Evolutionary conservation across 345 rosid genomes (phyloP), one percentile per base, ranked within the genome.

Genomic region (Angophora floribunda): DNA sequence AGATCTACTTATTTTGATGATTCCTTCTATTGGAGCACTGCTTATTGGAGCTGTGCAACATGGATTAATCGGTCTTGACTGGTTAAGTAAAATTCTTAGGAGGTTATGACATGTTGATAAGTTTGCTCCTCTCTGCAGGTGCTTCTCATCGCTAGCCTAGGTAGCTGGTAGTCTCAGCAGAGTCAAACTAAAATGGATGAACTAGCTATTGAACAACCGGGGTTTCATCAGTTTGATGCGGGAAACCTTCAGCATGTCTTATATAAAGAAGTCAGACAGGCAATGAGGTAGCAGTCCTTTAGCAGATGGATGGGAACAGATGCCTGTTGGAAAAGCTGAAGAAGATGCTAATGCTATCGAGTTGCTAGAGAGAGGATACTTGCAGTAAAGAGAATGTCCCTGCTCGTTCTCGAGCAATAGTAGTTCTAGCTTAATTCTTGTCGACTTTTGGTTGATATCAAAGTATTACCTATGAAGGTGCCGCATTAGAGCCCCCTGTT

Each of bases 401-500:
- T 15, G 21, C 36, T 52, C 11, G 11, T 53, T 41, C 21, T 67
- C 17, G 16, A 26, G 59, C 84, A 51, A n/a, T 41, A 85, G 19
- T 65, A 13, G 41, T 26, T 30, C 52, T 1, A 50, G 55, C 26
- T 15, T 49, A 16, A 26, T 84, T 24, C 26, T 22, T 30, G 30
- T 85, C 52, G 7, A 45, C 28, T 11, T 67, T 85, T 21, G n/a
- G 13, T 85, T 59, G 11, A 47, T 49, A 28, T 36, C 3, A 15
- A 57, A 59, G 22, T 26, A 96, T 88, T 96, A 95, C 90, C 92
- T 90, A 41, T 88, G 98, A 91, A 94, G 96, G 89, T 97, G 98
- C 88, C 92, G 90, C 87, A 93, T 97, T 86, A 94, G 93, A 93
- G 98, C 98, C 86, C 99, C 99, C 87, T 97, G 99, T 90, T 97